phyloP scores from a whole-genome alignment of 2,329 filamentous ascomycete genomes.

The Penicillium palitans region DNA sequence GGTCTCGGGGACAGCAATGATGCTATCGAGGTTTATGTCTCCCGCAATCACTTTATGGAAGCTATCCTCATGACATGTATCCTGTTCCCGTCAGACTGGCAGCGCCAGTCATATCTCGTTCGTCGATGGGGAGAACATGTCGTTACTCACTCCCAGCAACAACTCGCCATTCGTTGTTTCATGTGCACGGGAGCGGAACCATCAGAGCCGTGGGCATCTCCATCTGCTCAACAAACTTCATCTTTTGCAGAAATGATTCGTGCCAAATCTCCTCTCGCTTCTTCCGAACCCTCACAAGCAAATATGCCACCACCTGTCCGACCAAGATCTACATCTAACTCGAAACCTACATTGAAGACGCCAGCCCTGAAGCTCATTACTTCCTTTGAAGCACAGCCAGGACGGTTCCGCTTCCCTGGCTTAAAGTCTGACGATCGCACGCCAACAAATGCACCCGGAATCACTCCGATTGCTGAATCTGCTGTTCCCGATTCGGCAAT shows the following conservation, averaged over 20 bases:
- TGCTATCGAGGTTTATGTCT: slow-evolving; percentile 94
- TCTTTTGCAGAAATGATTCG: slow-evolving; percentile 39
- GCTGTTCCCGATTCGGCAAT: slow-evolving; percentile 60
- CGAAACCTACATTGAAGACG: slow-evolving; percentile 68
- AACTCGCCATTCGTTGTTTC: slow-evolving; percentile 88
- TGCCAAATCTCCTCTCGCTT: slow-evolving; percentile 44
- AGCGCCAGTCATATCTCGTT: slow-evolving; percentile 81
- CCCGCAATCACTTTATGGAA: slow-evolving; percentile 88
- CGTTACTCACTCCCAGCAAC: slow-evolving; percentile 80
- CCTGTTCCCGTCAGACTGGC: slow-evolving; percentile 82
- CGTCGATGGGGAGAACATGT: slow-evolving; percentile 95
- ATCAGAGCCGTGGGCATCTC: slow-evolving; percentile 83
- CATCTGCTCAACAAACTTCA: slow-evolving; percentile 66
- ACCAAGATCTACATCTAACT: slow-evolving; percentile 53
- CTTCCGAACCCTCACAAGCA: slow-evolving; percentile 58
- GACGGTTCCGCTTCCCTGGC: slow-evolving; percentile 64
- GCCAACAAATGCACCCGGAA: slow-evolving; percentile 72
- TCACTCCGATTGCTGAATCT: slow-evolving; percentile 83
- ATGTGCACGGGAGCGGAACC: slow-evolving; percentile 86
- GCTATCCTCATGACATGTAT: slow-evolving; percentile 85
- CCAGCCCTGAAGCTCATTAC: slow-evolving; percentile 90
- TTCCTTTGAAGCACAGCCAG: slow-evolving; percentile 62
- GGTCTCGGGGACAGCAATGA: slow-evolving; percentile 91
- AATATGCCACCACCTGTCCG: slow-evolving; percentile 27
- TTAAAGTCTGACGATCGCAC: slow-evolving; percentile 61